phyloP scores from a whole-genome alignment of 495 filamentous ascomycete genomes.

The Pyronema domesticum region DNA sequence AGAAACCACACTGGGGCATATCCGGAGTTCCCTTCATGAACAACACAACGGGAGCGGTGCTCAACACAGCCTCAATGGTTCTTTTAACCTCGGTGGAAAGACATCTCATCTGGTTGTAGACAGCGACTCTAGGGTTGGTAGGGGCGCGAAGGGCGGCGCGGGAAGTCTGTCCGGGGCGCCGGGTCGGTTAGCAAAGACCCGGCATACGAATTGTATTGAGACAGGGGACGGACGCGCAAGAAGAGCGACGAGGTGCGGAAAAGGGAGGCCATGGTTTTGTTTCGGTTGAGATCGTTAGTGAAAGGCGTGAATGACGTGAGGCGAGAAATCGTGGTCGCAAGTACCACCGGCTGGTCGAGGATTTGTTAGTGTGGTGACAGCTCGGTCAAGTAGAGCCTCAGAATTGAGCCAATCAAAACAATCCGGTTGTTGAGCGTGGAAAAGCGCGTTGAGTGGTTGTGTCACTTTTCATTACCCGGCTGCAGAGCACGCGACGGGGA shows the following conservation, averaged over 20 bases:
- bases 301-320: too few relatives aligned
- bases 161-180: background rate
- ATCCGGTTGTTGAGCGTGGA: too few relatives aligned
- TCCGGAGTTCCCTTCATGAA: constrained; percentile 99
- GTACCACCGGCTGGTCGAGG: too few relatives aligned
- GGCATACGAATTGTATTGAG: background rate
- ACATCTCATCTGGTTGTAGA: constrained; percentile 32
- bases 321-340: too few relatives aligned
- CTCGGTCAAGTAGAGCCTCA: too few relatives aligned
- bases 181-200: background rate
- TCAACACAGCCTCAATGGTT: constrained; percentile 76
- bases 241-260: background rate
- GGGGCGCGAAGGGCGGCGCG: background rate
- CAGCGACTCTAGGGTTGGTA: background rate
- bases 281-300: background rate
- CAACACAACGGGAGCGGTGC: constrained; percentile 72
- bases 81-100: constrained; percentile 58
- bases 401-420: too few relatives aligned
- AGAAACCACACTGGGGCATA: constrained; percentile 95
- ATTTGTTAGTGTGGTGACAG: too few relatives aligned
- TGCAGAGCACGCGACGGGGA: too few relatives aligned
- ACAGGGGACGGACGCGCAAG: background rate
- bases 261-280: background rate
- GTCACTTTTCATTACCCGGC: too few relatives aligned
- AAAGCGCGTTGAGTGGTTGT: too few relatives aligned